phyloP scores from a whole-genome alignment of 2,329 filamentous ascomycete species.

The Colletotrichum cordylinicola region DNA sequence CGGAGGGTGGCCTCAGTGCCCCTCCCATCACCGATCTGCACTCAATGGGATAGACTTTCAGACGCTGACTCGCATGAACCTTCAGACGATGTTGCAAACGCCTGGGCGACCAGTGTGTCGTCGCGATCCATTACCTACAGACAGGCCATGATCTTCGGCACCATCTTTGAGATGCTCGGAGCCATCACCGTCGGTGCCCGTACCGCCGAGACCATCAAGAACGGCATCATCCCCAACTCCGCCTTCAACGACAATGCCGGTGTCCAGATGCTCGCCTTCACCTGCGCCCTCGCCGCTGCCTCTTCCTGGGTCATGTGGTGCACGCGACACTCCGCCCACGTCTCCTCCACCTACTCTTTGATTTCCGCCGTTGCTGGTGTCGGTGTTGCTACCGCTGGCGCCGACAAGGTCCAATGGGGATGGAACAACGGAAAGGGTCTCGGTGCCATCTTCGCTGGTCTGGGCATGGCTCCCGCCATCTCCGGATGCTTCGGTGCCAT shows the following conservation, averaged over 20 bases:
- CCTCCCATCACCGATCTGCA: background rate
- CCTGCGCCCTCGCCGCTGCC: conserved; percentile 68
- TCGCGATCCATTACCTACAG: conserved; percentile 77
- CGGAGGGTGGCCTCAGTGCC: background rate
- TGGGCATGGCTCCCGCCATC: conserved; percentile 74
- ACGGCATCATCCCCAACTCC: conserved; percentile 69
- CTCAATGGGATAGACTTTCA: background rate
- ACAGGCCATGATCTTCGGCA: conserved; percentile 71
- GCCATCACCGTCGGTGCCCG: conserved; percentile 71
- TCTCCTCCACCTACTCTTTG: conserved; percentile 76
- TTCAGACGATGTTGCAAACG: conserved; percentile 81
- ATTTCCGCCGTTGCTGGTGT: conserved; percentile 73
- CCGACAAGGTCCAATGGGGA: conserved; percentile 68
- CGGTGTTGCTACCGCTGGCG: conserved; percentile 71
- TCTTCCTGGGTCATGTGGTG: conserved; percentile 83
- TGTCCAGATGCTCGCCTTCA: conserved; percentile 73
- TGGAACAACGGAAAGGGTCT: conserved; percentile 74
- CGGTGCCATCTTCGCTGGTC: conserved; percentile 74
- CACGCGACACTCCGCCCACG: conserved; percentile 74
- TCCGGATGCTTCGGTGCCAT: conserved; percentile 67
- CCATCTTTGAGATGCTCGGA: conserved; percentile 72
- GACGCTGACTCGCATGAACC: background rate
- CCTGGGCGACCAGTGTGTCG: conserved; percentile 82
- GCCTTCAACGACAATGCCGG: conserved; percentile 67
- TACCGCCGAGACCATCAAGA: conserved; percentile 81